Evolutionary conservation across 225 moss, liverwort and hornwort genomes (phyloP).

Genomic region (Pseudoscleropodium purum): DNA sequence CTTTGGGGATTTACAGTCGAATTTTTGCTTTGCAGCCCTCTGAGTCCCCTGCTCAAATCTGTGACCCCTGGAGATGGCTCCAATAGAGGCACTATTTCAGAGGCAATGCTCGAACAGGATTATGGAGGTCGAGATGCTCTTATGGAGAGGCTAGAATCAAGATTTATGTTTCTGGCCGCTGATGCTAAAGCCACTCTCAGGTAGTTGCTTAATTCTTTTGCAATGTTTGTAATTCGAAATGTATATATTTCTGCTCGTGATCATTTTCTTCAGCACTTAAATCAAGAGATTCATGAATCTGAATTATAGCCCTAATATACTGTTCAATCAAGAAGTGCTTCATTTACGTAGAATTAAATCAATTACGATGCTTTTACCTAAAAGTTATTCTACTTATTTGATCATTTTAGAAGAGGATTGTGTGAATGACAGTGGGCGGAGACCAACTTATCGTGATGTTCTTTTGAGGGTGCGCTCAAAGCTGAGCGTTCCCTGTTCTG

Average conservation of each 20-base stretch:
- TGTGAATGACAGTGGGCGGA: conserved; percentile 58
- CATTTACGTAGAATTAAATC: neutral
- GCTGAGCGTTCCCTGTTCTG: conserved; percentile 66
- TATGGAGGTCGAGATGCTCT: conserved; percentile 74
- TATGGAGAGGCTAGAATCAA: conserved; percentile 69
- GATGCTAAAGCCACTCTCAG: conserved; percentile 90
- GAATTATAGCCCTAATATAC: neutral
- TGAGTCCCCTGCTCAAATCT: conserved; percentile 89
- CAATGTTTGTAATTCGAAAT: neutral
- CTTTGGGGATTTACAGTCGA: neutral
- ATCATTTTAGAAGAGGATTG: neutral
- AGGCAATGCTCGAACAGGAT: conserved; percentile 44
- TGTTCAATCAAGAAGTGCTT: neutral
- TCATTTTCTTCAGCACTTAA: neutral
- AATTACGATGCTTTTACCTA: neutral
- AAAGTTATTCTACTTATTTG: neutral
- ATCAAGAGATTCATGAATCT: neutral
- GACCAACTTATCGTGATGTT: conserved; percentile 82
- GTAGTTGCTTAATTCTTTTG: conserved; percentile 12
- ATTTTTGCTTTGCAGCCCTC: conserved; percentile 39
- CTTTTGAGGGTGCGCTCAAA: conserved; percentile 72
- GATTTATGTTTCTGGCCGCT: conserved; percentile 88
- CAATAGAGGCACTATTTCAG: conserved; percentile 32
- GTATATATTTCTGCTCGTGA: neutral
- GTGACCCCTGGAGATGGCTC: conserved; percentile 79